Evolutionary conservation across 345 rosid species (phyloP).

Genomic region (Salix exigua): DNA sequence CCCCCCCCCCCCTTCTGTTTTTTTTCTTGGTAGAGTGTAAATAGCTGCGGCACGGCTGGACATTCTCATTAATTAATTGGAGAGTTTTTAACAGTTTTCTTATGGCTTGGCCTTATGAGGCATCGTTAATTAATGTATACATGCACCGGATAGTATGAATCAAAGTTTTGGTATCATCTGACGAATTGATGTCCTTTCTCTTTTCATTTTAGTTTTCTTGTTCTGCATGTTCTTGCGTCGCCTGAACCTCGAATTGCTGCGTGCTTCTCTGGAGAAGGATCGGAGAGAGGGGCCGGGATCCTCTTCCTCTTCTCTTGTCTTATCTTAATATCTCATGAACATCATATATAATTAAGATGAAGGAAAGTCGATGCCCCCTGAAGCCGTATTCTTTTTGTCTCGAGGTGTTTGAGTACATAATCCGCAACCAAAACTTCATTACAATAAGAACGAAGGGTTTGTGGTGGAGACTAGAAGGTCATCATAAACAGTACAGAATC

Average conservation of each 20-base stretch:
- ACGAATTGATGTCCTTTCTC: background rate
- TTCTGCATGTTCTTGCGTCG: background rate
- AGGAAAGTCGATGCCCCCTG: background rate
- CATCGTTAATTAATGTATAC: background rate
- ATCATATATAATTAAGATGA: background rate
- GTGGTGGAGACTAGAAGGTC: background rate
- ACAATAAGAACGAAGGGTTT: background rate
- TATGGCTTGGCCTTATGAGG: constrained; percentile 3
- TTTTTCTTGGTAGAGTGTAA: constrained; percentile 35
- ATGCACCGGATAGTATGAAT: background rate
- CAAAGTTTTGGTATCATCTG: background rate
- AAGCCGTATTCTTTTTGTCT: background rate
- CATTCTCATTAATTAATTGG: background rate
- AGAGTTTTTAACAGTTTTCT: constrained; percentile 24
- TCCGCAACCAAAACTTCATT: background rate
- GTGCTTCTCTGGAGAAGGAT: background rate
- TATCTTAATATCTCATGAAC: background rate
- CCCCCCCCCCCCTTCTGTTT: background rate
- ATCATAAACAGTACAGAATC: no score
- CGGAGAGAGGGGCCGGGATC: background rate
- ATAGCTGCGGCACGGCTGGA: constrained; percentile 24
- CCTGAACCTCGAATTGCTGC: background rate
- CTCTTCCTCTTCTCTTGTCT: background rate
- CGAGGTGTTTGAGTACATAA: background rate
- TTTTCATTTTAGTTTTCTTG: background rate